These are phyloP conservation scores for Tylopilus vinaceipallidus DNA, from an alignment of 768 basidiomycete species.

Conservation along the genomic window DNA sequence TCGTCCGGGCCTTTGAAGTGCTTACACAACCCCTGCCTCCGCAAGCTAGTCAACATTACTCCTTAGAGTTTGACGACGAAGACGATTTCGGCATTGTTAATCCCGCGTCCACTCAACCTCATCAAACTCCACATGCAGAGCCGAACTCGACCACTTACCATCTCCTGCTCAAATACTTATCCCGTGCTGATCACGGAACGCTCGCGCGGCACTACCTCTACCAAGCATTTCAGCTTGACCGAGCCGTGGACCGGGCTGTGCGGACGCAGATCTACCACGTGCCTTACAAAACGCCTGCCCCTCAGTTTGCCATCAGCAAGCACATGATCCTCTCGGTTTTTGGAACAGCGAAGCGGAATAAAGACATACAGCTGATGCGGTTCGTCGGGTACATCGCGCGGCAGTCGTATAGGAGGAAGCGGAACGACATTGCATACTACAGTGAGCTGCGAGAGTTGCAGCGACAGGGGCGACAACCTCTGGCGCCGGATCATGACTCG, in stretches of 20 bases:
- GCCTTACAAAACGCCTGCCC: conserved; percentile 41
- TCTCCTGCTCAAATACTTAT: conserved; percentile 58
- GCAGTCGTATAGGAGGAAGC: conserved; percentile 48
- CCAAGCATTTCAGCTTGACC: conserved; percentile 50
- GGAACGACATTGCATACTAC: conserved; percentile 44
- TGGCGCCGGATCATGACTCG: conserved; percentile 23
- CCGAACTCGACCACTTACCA: conserved; percentile 71
- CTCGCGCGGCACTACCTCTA: conserved; percentile 67
- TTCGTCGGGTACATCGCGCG: conserved; percentile 54
- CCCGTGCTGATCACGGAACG: conserved; percentile 43
- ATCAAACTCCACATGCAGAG: conserved; percentile 41
- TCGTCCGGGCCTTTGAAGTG: conserved; percentile 76
- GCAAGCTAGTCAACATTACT: conserved; percentile 41
- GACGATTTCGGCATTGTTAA: conserved; percentile 49
- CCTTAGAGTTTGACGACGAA: conserved; percentile 64
- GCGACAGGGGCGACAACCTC: conserved; percentile 21
- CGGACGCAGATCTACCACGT: conserved; percentile 33
- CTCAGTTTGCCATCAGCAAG: conserved; percentile 54
- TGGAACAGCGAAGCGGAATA: conserved; percentile 56
- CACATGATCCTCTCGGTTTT: conserved; percentile 56
- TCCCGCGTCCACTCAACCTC: conserved; percentile 34
- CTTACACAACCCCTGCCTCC: conserved; percentile 69
- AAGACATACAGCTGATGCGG: conserved; percentile 55
- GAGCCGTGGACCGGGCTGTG: conserved; percentile 30
- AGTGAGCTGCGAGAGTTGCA: conserved; percentile 28